Evolutionary conservation across 768 basidiomycete species (phyloP).

Genomic region (Chiua virens): DNA sequence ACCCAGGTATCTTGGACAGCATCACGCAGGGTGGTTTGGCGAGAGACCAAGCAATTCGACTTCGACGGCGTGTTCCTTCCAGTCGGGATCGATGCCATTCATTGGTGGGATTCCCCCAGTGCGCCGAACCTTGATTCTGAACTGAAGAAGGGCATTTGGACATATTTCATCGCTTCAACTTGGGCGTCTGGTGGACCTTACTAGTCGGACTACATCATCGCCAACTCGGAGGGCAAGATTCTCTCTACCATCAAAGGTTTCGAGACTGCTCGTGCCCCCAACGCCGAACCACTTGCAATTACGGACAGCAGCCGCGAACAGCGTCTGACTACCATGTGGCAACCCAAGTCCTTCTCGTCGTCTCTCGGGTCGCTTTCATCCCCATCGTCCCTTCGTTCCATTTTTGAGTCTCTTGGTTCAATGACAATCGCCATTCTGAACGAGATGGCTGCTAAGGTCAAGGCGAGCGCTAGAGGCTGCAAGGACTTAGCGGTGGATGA

Average conservation of each 20-base stretch:
- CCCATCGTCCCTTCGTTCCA: conserved; percentile 1
- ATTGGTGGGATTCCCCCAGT: conserved; percentile 29
- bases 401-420: conserved; percentile 19
- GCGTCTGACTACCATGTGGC: conserved; percentile 33
- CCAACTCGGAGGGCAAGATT: conserved; percentile 28
- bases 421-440: conserved; percentile 26
- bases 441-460: conserved; percentile 21
- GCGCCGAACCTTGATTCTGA: conserved; percentile 23
- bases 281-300: conserved; percentile 25
- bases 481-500: conserved; percentile 16
- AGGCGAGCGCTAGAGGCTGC: conserved; percentile 4
- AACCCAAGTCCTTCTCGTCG: conserved; percentile 29
- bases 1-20: conserved; percentile 35
- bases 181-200: conserved; percentile 27
- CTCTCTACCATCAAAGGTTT: conserved; percentile 35
- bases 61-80: conserved; percentile 33
- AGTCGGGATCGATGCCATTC: conserved; percentile 30
- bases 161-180: conserved; percentile 23
- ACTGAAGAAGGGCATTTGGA: conserved; percentile 31
- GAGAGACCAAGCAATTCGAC: conserved; percentile 30
- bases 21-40: too few species aligned
- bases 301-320: conserved; percentile 27
- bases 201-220: conserved; percentile 27
- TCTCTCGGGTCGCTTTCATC: conserved; percentile 5
- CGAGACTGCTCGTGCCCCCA: conserved; percentile 33